Percentiles rank a stretch among this genome's conserved stretches.
phyloP scores from a whole-genome alignment of 257 asterid species.

The Przewalskia tangutica region DNA sequence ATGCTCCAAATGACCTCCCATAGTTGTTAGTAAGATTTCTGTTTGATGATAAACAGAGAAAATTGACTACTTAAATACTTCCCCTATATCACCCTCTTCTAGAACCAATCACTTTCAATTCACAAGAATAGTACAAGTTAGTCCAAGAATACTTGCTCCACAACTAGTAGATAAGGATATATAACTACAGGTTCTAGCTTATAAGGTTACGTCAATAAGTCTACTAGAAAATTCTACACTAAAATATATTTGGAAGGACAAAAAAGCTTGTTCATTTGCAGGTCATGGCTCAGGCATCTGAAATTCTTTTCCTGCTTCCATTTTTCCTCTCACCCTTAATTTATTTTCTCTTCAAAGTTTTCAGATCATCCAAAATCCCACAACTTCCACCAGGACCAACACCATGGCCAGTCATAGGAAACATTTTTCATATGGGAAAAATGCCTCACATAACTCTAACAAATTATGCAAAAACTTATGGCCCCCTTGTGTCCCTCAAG shows the following conservation, averaged over 20 bases:
- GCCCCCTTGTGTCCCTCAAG: slow-evolving; percentile 28
- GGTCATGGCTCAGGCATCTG: neutral
- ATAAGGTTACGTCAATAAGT: neutral
- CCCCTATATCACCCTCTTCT: neutral
- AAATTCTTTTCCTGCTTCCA: neutral
- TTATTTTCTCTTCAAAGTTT: neutral
- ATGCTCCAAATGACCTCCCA: neutral
- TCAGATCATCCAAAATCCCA: slow-evolving; percentile 4
- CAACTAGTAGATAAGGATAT: neutral
- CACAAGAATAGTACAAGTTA: neutral
- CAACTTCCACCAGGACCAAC: slow-evolving; percentile 51
- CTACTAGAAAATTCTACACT: neutral
- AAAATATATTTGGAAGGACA: neutral
- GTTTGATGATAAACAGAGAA: neutral
- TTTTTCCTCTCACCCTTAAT: slow-evolving; percentile 6
- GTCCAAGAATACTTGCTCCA: neutral
- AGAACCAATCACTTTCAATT: neutral
- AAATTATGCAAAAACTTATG: slow-evolving; percentile 23
- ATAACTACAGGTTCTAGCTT: neutral
- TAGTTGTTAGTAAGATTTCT: neutral
- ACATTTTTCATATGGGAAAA: slow-evolving; percentile 16
- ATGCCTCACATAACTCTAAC: slow-evolving; percentile 18
- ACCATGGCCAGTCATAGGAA: slow-evolving; percentile 42
- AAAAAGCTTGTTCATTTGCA: neutral
- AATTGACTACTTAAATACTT: neutral